Percentiles rank a stretch among this genome's conserved stretches.
Conservation (phyloP, 2,329 filamentous ascomycete species). For the Cordyceps cicadae region DNA sequence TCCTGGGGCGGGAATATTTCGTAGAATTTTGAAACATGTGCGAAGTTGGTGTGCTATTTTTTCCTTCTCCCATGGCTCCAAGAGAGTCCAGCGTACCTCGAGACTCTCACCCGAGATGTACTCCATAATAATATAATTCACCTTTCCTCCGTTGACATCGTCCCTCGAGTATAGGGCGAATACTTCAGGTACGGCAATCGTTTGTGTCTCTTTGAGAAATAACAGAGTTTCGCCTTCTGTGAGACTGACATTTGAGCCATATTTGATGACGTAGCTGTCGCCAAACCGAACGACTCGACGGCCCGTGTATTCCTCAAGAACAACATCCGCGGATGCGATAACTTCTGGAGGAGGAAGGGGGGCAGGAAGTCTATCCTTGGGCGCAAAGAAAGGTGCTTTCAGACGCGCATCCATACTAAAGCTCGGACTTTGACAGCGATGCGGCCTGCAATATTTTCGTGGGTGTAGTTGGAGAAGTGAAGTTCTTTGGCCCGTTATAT, state of each 20-base stretch:
- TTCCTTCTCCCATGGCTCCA: conserved; percentile 11
- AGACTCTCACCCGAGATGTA: conserved; percentile 14
- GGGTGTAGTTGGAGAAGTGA: not conserved
- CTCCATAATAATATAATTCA: conserved; percentile 18
- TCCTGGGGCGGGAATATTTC: conserved; percentile 10
- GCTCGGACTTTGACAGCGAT: not conserved
- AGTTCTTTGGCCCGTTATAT: not conserved
- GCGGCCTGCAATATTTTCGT: not conserved
- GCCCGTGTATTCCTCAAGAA: conserved; percentile 9
- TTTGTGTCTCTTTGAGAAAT: conserved; percentile 1
- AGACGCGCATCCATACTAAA: not conserved
- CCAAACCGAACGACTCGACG: conserved; percentile 8
- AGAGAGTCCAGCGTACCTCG: not conserved
- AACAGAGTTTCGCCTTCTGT: conserved; percentile 12
- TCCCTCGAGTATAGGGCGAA: conserved; percentile 3
- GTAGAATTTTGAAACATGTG: not conserved
- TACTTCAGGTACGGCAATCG: conserved; percentile 7
- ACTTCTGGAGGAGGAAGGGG: conserved; percentile 4
- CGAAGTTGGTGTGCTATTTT: conserved; percentile 2
- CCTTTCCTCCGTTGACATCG: not conserved
- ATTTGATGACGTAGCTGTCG: conserved; percentile 11
- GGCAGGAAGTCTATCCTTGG: not conserved
- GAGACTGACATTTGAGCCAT: conserved; percentile 11
- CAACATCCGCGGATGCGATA: not conserved
- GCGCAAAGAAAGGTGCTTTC: conserved; percentile 4